Conservation (phyloP, 208 protist genomes). For the Naegleria gruberi region DNA sequence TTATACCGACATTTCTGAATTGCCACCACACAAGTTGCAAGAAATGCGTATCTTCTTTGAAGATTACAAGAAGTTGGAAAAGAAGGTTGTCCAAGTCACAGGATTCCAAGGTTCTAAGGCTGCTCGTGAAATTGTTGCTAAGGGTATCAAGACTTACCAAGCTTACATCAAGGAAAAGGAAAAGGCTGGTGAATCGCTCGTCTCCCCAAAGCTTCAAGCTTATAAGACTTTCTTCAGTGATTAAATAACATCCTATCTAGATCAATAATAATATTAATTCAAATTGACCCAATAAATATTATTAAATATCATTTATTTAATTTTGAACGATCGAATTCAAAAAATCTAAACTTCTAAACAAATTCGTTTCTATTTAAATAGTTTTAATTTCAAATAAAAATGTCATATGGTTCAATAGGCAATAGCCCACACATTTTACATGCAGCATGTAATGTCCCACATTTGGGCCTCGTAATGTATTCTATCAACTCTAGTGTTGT, state of each 20-base stretch:
- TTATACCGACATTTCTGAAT: conserved; percentile 18
- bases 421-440: no score
- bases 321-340: no score
- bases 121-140: not conserved
- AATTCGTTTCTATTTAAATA: no score
- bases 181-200: not conserved
- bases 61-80: conserved; percentile 28
- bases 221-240: not conserved
- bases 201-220: not conserved
- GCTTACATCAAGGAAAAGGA: not conserved
- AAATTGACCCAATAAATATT: no score
- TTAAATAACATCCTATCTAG: no score
- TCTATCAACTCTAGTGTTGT: not conserved
- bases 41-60: conserved; percentile 28
- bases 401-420: no score
- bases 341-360: no score
- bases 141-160: not conserved
- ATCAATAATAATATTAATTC: no score
- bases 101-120: conserved; percentile 7
- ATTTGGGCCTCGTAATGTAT: not conserved
- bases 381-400: no score
- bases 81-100: conserved; percentile 3
- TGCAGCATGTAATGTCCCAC: not conserved
- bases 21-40: conserved; percentile 22
- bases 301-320: no score